Evolutionary conservation across 495 filamentous ascomycete genomes (phyloP).

Genomic region (Neurospora sublineolata): DNA sequence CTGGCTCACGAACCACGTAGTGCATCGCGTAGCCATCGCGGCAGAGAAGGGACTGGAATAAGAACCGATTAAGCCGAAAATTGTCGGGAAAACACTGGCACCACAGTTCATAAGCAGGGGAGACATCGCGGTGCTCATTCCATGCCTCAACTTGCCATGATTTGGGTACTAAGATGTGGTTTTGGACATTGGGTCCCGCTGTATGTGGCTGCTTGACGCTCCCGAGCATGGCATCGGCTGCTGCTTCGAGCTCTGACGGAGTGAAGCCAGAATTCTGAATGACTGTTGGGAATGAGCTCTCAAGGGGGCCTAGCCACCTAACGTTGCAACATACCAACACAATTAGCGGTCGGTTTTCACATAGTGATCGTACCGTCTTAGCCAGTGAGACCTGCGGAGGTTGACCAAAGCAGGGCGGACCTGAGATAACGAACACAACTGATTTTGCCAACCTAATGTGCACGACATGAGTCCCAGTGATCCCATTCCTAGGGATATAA

Average conservation of each 20-base stretch:
- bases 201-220: constrained; percentile 8
- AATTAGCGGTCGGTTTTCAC: constrained; percentile 38
- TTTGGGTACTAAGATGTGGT: constrained; percentile 27
- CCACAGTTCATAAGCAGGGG: constrained; percentile 38
- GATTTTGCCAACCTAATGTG: constrained; percentile 45
- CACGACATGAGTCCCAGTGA: constrained; percentile 47
- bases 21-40: constrained; percentile 51
- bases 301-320: constrained; percentile 23
- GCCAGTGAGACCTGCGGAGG: constrained; percentile 32
- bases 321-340: constrained; percentile 37
- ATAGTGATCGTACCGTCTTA: constrained; percentile 29
- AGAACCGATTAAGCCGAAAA: constrained; percentile 33
- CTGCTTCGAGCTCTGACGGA: constrained; percentile 39
- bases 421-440: constrained; percentile 44
- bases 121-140: constrained; percentile 30
- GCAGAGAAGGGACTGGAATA: constrained; percentile 42
- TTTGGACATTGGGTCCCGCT: constrained; percentile 19
- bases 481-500: constrained; percentile 43
- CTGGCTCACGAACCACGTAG: constrained; percentile 46
- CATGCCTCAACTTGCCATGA: constrained; percentile 38
- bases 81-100: constrained; percentile 32
- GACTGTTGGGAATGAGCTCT: constrained; percentile 34
- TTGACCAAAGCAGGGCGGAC: constrained; percentile 24
- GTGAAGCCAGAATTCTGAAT: constrained; percentile 37
- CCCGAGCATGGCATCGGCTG: constrained; percentile 44